Evolutionary conservation across 495 filamentous ascomycete genomes (phyloP), one percentile per base, ranked within the genome.

Genomic region (Trichoderma parareesei): DNA sequence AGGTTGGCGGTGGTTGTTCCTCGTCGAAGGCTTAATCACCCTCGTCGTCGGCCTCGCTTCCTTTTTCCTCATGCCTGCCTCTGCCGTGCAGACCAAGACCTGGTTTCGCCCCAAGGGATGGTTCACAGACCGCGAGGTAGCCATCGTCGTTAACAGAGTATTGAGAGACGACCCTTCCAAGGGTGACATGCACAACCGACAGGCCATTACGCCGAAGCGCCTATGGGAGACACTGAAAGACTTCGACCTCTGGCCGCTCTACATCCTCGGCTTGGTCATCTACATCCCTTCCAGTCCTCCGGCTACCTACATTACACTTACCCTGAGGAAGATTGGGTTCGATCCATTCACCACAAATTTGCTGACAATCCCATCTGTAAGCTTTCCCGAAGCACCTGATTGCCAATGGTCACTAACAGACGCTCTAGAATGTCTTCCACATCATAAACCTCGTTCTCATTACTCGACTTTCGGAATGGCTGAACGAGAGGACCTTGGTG

Each of bases 211-310:
- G 0, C 82, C 79, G 0, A 82, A 72, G 43, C 71, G 82, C 20
- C 78, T 91, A 35, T 87, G 83, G 80, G 67, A 82, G 37, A 78
- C 81, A 5, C 68, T 92, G 9, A 83, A 76, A 42, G 89, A 91
- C 71, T 91, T 85, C 65, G 85, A 92, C 66, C 78, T 92, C 68
- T 92, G 89, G 88, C 84, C 87, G 0, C 77, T 90, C 27, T 91
- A 90, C 67, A 65, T 86, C 7, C 72, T 91, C 14, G 88, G 88
- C 4, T 44, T 91, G 5, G 75, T 78, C 1, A 84, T 80, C 71
- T 76, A 79, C 64, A 86, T 89, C 16, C 87, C 88, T 0, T 75
- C 75, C 33, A 74, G 75, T 0, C 85, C 87, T 0, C 79, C 81
- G 7, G 77, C 73, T 5, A 77, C 67, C 16, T 92, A 91, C 65